Percentiles rank a stretch among this genome's conserved stretches.
phyloP scores from a whole-genome alignment of 345 rosid species.

The Brassica carinata region DNA sequence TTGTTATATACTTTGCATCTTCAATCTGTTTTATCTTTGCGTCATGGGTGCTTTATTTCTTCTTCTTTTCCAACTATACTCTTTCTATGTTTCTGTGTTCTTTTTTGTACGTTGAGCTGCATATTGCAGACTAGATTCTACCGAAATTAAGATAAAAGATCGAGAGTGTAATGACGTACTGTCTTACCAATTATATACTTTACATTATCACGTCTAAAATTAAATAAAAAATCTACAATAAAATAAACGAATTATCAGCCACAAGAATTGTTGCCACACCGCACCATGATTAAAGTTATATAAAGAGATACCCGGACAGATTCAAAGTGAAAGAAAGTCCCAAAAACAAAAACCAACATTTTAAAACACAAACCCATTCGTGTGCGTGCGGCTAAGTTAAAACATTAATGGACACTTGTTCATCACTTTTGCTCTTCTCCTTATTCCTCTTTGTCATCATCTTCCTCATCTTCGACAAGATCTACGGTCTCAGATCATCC shows the following conservation, averaged over 20 bases:
- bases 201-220: neutral
- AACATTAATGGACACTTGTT: slow-evolving; percentile 43
- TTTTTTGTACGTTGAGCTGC: neutral
- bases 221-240: neutral
- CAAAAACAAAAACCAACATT: slow-evolving; percentile 14
- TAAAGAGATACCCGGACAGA: slow-evolving; percentile 34
- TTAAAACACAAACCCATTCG: slow-evolving; percentile 34
- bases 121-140: neutral
- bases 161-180: slow-evolving; percentile 4
- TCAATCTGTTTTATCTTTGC: neutral
- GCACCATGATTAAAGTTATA: slow-evolving; percentile 42
- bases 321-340: slow-evolving; percentile 39
- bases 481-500: slow-evolving; percentile 29
- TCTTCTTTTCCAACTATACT: neutral
- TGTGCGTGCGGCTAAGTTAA: slow-evolving; percentile 37
- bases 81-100: neutral
- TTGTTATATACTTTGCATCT: neutral
- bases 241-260: slow-evolving; percentile 23
- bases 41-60: slow-evolving; percentile 1
- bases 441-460: slow-evolving; percentile 38
- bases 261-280: slow-evolving; percentile 42
- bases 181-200: neutral
- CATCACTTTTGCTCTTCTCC: slow-evolving; percentile 38
- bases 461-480: slow-evolving; percentile 41
- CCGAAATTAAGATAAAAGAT: neutral